Evolutionary conservation across 495 filamentous ascomycete species (phyloP).

Genomic region (Hypoxylon perforatum): DNA sequence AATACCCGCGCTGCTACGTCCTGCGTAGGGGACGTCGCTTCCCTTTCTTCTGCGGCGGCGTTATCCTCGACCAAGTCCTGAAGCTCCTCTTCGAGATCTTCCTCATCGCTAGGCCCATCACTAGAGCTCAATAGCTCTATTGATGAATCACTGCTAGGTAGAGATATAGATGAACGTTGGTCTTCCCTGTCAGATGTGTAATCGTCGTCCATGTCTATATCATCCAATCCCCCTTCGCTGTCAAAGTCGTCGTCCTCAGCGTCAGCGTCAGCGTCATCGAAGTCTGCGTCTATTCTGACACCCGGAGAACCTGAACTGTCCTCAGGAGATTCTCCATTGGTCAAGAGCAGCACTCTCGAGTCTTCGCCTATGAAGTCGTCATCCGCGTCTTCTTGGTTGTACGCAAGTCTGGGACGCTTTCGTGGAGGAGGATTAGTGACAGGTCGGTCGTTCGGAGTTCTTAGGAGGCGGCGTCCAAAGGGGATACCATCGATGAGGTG

Average conservation of each 20-base stretch:
- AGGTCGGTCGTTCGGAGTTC: conserved; percentile 70
- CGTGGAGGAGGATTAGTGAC: conserved; percentile 77
- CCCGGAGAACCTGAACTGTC: background rate
- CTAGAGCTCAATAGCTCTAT: too few species aligned
- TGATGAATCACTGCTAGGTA: conserved; percentile 32
- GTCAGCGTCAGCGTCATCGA: conserved; percentile 36
- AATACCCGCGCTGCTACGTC: conserved; percentile 2
- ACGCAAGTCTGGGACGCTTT: conserved; percentile 72
- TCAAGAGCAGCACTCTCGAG: conserved; percentile 49
- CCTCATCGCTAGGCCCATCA: conserved; percentile 30
- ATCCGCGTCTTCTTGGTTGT: conserved; percentile 50
- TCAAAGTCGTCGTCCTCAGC: conserved; percentile 41
- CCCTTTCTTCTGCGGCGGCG: conserved; percentile 32
- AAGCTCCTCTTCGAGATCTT: conserved; percentile 43
- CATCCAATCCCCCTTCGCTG: conserved; percentile 36
- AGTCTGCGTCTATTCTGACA: conserved; percentile 20
- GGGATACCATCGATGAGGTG: conserved; percentile 91
- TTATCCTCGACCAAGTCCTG: conserved; percentile 30
- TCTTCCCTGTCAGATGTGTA: conserved; percentile 34
- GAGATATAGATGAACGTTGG: conserved; percentile 27
- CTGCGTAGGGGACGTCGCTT: conserved; percentile 17
- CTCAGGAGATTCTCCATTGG: conserved; percentile 45
- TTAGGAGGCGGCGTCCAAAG: conserved; percentile 80
- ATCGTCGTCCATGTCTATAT: conserved; percentile 9
- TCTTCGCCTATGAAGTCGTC: conserved; percentile 47